Percentiles rank a stretch among this genome's conserved stretches.
Evolutionary conservation across 805 yeast genomes (phyloP).

Genomic region (Wickerhamiella domercqiae): DNA sequence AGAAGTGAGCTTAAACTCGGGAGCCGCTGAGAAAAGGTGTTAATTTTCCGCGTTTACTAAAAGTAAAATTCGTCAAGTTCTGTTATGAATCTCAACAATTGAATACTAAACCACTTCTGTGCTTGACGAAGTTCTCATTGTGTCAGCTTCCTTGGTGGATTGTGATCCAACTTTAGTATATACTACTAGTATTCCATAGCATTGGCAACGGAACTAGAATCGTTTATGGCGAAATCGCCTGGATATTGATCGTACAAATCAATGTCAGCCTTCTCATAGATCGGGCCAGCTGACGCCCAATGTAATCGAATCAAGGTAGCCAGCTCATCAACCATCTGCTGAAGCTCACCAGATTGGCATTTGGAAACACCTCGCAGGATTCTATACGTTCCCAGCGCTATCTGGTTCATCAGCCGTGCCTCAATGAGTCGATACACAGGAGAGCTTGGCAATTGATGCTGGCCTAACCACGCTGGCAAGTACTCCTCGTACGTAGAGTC

Average conservation of each 20-base stretch:
- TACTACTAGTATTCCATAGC: too few species aligned
- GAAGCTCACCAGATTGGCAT: not conserved
- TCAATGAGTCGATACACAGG: constrained; percentile 2
- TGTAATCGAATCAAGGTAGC: constrained; percentile 3
- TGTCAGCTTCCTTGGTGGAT: too few species aligned
- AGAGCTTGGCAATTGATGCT: not conserved
- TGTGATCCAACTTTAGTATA: too few species aligned
- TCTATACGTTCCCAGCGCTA: not conserved
- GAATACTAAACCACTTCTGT: too few species aligned
- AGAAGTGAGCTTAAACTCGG: too few species aligned
- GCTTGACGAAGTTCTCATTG: too few species aligned
- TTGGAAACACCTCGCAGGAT: not conserved
- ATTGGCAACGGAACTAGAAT: too few species aligned
- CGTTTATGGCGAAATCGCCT: too few species aligned
- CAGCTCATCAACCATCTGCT: constrained; percentile 3
- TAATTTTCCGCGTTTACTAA: too few species aligned
- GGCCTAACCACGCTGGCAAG: not conserved
- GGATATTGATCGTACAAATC: not conserved
- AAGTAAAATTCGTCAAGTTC: too few species aligned
- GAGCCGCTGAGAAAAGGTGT: too few species aligned
- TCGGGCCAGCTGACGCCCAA: constrained; percentile 4
- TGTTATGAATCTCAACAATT: too few species aligned
- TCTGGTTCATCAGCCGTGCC: not conserved
- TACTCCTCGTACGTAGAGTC: not conserved
- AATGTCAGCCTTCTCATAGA: not conserved